Evolutionary conservation across 2,329 filamentous ascomycete genomes (phyloP).

Genomic region (Myriosclerotinia scirpicola): DNA sequence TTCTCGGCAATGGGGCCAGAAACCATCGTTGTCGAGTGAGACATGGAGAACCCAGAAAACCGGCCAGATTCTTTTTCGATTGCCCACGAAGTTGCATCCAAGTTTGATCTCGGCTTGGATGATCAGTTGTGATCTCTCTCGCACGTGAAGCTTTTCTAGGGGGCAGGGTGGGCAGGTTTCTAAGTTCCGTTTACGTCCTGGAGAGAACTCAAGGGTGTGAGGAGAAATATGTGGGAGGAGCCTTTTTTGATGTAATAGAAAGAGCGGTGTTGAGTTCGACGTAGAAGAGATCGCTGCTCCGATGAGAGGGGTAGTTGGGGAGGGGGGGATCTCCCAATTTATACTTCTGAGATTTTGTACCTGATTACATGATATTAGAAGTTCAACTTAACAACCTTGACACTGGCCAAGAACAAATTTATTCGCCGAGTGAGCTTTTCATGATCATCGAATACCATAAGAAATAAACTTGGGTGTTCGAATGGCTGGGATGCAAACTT

Average conservation of each 20-base stretch:
- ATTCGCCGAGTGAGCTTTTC: not conserved
- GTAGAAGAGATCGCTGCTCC: not conserved
- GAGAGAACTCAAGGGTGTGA: constrained; percentile 37
- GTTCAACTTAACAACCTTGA: not conserved
- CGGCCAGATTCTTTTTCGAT: constrained; percentile 48
- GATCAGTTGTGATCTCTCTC: constrained; percentile 41
- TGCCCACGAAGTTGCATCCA: constrained; percentile 33
- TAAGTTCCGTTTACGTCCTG: constrained; percentile 40
- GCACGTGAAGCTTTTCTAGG: constrained; percentile 43
- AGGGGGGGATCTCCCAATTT: not conserved
- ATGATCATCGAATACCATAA: not conserved
- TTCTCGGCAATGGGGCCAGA: constrained; percentile 48
- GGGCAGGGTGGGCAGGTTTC: constrained; percentile 50
- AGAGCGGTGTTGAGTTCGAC: not conserved
- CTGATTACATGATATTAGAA: not conserved
- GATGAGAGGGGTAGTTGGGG: not conserved
- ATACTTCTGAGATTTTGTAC: not conserved
- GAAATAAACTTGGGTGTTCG: not conserved
- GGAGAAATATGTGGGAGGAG: constrained; percentile 41
- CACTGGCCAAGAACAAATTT: not conserved
- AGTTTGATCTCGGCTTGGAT: constrained; percentile 46
- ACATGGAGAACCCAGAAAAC: constrained; percentile 50
- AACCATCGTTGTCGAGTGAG: constrained; percentile 42
- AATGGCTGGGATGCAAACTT: not conserved
- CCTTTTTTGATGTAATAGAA: not conserved